phyloP scores from a whole-genome alignment of 2,329 filamentous ascomycete genomes.

The Stemphylium beticola region DNA sequence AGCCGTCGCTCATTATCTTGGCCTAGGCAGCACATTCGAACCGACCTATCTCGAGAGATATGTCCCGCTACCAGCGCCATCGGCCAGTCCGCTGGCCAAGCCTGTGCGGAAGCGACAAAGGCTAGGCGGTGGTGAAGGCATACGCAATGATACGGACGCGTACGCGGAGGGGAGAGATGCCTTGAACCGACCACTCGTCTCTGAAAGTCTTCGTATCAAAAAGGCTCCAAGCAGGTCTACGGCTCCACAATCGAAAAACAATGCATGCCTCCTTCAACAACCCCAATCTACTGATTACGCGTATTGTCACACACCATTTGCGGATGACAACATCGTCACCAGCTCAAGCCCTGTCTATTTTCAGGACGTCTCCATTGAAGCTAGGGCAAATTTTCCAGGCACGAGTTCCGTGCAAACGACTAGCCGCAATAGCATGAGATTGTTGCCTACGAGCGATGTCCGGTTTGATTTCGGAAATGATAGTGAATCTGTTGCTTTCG shows the following conservation, averaged over 20 bases:
- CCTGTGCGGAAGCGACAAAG: slow-evolving; percentile 21
- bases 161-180: slow-evolving; percentile 1
- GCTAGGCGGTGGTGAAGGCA: not conserved
- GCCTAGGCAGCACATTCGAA: slow-evolving; percentile 26
- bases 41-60: slow-evolving; percentile 26
- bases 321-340: not conserved
- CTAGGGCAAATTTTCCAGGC: not conserved
- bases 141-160: not conserved
- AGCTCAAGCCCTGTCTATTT: not conserved
- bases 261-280: not conserved
- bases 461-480: not conserved
- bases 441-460: not conserved
- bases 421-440: slow-evolving; percentile 1
- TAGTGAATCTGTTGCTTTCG: not conserved
- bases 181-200: slow-evolving; percentile 16
- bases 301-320: not conserved
- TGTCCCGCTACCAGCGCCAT: slow-evolving; percentile 12
- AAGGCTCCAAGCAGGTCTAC: slow-evolving; percentile 13
- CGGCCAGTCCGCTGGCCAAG: slow-evolving; percentile 2
- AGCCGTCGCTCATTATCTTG: slow-evolving; percentile 38
- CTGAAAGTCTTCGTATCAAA: slow-evolving; percentile 21
- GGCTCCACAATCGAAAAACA: not conserved
- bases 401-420: not conserved
- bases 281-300: not conserved
- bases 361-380: not conserved